phyloP scores from a whole-genome alignment of 2,329 filamentous ascomycete species.

The Monosporascus sp. region DNA sequence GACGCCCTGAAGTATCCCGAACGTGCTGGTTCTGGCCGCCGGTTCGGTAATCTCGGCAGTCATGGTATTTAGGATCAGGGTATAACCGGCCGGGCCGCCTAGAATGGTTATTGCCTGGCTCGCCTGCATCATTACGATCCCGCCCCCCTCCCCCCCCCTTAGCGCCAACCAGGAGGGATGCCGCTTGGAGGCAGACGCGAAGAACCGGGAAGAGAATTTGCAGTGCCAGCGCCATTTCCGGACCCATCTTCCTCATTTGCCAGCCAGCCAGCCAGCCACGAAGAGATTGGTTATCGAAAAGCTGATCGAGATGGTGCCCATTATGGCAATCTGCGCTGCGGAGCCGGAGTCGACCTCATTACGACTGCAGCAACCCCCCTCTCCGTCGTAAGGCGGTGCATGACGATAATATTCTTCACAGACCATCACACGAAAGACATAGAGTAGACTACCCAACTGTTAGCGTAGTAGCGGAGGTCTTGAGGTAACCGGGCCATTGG shows the following conservation, averaged over 20 bases:
- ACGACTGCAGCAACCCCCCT: conserved; percentile 49
- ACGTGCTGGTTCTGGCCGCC: conserved; percentile 51
- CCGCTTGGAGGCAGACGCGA: conserved; percentile 54
- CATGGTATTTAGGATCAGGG: conserved; percentile 62
- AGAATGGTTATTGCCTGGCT: conserved; percentile 64
- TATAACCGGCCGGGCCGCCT: conserved; percentile 63
- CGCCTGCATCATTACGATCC: conserved; percentile 60
- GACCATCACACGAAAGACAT: conserved; percentile 65
- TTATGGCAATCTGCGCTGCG: conserved; percentile 55
- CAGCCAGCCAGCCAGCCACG: conserved; percentile 55
- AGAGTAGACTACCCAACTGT: conserved; percentile 37
- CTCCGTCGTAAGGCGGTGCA: conserved; percentile 42
- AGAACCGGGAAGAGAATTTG: conserved; percentile 61
- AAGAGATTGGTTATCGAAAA: conserved; percentile 64
- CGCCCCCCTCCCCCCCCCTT: no score
- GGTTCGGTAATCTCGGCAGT: conserved; percentile 59
- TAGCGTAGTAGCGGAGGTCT: background rate
- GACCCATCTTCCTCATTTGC: conserved; percentile 59
- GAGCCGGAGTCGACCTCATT: conserved; percentile 58
- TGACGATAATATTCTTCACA: conserved; percentile 62
- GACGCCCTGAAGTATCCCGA: conserved; percentile 40
- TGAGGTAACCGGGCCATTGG: background rate
- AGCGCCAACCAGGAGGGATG: conserved; percentile 56
- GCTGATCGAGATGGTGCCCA: conserved; percentile 59
- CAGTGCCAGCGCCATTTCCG: conserved; percentile 53